phyloP scores from a whole-genome alignment of 2,329 filamentous ascomycete genomes.

The Fusarium mangiferae region DNA sequence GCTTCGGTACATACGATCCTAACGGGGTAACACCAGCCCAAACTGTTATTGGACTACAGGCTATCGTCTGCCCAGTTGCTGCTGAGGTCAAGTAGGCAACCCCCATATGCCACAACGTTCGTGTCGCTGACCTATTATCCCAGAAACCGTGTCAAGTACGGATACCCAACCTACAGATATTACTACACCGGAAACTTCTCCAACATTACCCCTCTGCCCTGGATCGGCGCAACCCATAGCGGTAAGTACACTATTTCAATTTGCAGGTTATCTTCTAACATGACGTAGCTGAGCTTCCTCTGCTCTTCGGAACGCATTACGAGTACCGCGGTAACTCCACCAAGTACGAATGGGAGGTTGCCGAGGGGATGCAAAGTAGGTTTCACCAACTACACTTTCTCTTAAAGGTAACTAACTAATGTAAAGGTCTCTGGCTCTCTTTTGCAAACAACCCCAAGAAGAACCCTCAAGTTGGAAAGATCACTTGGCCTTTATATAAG shows the following conservation, averaged over 20 bases:
- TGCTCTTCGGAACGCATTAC: conserved; percentile 13
- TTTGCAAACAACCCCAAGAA: background rate
- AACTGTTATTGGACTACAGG: background rate
- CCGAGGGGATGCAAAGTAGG: conserved; percentile 1
- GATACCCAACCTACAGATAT: conserved; percentile 13
- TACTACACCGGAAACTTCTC: conserved; percentile 21
- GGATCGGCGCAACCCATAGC: conserved; percentile 7
- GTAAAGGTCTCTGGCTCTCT: background rate
- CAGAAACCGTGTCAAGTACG: conserved; percentile 1
- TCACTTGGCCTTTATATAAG: conserved; percentile 4
- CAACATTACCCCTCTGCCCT: conserved; percentile 6
- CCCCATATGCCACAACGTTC: rapidly evolving
- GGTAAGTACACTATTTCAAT: background rate
- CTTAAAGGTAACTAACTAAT: rapidly evolving
- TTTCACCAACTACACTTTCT: rapidly evolving
- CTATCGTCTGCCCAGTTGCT: conserved; percentile 10
- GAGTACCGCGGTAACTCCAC: conserved; percentile 15
- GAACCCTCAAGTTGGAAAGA: background rate
- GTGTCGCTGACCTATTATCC: rapidly evolving
- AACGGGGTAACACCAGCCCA: background rate
- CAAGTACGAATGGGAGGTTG: conserved; percentile 14
- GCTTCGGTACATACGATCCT: conserved; percentile 1
- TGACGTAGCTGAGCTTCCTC: background rate
- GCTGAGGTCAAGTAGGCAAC: conserved; percentile 2
- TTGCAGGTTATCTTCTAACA: rapidly evolving